Base-by-base conservation (phyloP, 2,329 filamentous ascomycete genomes). In the Xylariaceae sp. region DNA sequence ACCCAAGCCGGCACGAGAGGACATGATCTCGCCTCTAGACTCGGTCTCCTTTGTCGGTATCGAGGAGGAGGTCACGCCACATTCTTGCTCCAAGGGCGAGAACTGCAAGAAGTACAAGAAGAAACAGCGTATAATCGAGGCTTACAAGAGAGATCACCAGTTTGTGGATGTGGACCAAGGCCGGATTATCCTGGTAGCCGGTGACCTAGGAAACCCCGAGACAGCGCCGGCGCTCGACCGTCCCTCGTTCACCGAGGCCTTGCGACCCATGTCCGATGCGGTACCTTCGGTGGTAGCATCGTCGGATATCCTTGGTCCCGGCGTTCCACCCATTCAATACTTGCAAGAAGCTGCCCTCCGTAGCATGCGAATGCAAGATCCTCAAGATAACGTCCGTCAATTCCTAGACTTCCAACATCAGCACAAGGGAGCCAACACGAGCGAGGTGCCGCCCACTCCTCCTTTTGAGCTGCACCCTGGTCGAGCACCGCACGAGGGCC, bases 1-100 rank as follows among this genome's bases (percentile, higher is more conserved):
- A 41, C 63, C 61, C 48, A 65, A 62, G 41, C 53, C 59, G 6
- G 61, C 67, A 9, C 60, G 67, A 36, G 76, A 80, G 47, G 83
- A 89, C 52, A 65, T 77, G 32, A 83, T 92, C 57, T 82, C 82
- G 1, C 87, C 87, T 2, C 75, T 81, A 42, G 86, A 94, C 60
- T 90, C 87, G 1, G 82, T 92, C 3, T 94, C 88, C 1, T 94
- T 94, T 51, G 88, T 95, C 23, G 88, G 85, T 18, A 94, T 94
- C 47, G 88, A 95, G 64, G 87, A 94, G 61, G 69, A 92, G 38
- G 74, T 94, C 38, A 89, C 87, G 64, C 78, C 83, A 12, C 89
- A 95, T 63, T 74, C 75, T 40, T 96, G 89, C 65, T 78, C 79
- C 31, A 94, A 94, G 61, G 89, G 89, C 31, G 85, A 92, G 61